Evolutionary conservation across 345 rosid genomes (phyloP).

Genomic region (Linum lewisii): DNA sequence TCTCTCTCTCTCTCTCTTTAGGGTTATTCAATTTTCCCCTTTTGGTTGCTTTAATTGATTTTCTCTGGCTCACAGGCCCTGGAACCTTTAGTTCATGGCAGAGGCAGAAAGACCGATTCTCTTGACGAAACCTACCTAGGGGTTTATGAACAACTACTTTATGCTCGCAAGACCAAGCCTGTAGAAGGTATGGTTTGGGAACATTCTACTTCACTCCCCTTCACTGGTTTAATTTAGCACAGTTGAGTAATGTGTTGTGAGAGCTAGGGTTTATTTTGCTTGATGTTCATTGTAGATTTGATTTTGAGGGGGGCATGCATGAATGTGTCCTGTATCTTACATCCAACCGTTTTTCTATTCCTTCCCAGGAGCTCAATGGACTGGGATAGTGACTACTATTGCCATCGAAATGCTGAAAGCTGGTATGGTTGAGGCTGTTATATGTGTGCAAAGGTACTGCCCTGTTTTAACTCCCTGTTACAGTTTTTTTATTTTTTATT

Average conservation of each 20-base stretch:
- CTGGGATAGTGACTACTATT: conserved; percentile 90
- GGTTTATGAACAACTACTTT: conserved; percentile 59
- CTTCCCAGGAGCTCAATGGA: conserved; percentile 89
- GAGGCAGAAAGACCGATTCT: conserved; percentile 67
- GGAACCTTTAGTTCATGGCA: conserved; percentile 82
- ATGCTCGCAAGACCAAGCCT: conserved; percentile 84
- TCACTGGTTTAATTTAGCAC: too few species aligned
- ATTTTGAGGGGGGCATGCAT: too few species aligned
- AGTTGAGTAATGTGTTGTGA: neutral
- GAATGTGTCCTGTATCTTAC: too few species aligned
- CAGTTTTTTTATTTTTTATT: neutral
- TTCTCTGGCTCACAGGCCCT: conserved; percentile 35
- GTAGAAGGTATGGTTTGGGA: conserved; percentile 58
- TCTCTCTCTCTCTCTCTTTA: neutral
- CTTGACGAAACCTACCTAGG: conserved; percentile 84
- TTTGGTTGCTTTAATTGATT: neutral
- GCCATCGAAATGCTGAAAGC: conserved; percentile 90
- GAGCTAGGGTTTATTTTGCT: neutral
- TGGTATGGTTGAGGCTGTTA: conserved; percentile 83
- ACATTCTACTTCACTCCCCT: neutral
- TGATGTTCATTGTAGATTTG: neutral
- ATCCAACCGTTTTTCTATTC: conserved; percentile 9
- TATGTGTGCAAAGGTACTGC: conserved; percentile 87
- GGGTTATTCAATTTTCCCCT: neutral
- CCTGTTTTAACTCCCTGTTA: neutral